Conservation (phyloP, 805 yeast species). For the Spathaspora arborariae region DNA sequence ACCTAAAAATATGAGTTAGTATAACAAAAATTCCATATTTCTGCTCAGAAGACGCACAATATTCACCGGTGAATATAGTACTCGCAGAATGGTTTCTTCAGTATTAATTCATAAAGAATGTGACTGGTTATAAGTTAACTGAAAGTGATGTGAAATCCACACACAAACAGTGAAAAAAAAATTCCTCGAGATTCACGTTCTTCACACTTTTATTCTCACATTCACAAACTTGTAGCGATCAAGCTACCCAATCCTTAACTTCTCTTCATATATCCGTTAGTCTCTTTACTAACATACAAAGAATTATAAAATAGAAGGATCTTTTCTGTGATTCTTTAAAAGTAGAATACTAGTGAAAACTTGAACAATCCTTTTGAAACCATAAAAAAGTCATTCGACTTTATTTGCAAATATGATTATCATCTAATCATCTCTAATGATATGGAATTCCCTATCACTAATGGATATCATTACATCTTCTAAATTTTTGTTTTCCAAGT, state of each 20-base stretch:
- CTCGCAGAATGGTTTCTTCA: constrained; percentile 32
- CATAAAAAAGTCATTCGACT: constrained; percentile 2
- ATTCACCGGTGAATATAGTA: constrained; percentile 16
- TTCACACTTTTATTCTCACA: background rate
- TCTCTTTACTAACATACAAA: constrained; percentile 9
- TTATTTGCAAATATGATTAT: background rate
- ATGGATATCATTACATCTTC: constrained; percentile 5
- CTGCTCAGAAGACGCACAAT: constrained; percentile 46
- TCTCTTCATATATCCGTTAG: constrained; percentile 5
- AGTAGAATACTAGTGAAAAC: background rate
- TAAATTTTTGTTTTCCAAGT: constrained; percentile 1
- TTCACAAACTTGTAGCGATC: constrained; percentile 9
- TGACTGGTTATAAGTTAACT: background rate
- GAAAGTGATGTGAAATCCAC: background rate
- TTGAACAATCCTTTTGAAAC: background rate
- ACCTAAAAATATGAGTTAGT: constrained; percentile 51
- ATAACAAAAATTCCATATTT: constrained; percentile 15
- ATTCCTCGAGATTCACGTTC: background rate
- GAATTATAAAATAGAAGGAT: background rate
- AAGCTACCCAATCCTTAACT: constrained; percentile 5
- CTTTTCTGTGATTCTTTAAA: background rate
- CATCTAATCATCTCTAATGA: background rate
- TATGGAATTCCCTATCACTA: constrained; percentile 3
- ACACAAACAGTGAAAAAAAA: background rate
- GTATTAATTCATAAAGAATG: background rate